phyloP scores from a whole-genome alignment of 139 green algal genomes.

The Diplosphaera chodatii region DNA sequence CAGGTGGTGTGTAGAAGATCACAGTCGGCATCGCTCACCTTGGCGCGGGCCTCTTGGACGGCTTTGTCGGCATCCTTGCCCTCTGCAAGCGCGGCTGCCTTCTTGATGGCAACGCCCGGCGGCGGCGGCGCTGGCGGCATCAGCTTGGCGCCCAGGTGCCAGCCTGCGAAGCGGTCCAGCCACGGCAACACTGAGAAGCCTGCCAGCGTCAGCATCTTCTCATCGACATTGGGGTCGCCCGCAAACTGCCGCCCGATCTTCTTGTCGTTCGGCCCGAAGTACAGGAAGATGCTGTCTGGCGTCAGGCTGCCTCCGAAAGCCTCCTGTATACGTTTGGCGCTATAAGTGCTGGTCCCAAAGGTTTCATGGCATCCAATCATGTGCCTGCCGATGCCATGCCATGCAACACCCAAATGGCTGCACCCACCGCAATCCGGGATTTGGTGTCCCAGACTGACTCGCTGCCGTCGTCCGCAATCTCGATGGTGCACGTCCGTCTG shows the following conservation, averaged over 20 bases:
- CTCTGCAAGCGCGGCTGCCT: slow-evolving; percentile 35
- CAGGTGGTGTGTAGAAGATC: no score
- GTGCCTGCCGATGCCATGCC: no score
- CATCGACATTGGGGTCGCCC: slow-evolving; percentile 34
- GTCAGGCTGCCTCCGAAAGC: slow-evolving; percentile 19
- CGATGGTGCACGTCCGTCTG: not conserved
- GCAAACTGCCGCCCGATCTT: slow-evolving; percentile 33
- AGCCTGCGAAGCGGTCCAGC: slow-evolving; percentile 38
- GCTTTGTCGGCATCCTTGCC: slow-evolving; percentile 43
- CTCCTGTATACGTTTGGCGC: not conserved
- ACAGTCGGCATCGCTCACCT: no score
- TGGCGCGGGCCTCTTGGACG: slow-evolving; percentile 33
- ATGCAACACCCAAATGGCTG: not conserved
- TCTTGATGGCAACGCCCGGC: slow-evolving; percentile 24
- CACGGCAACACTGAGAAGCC: slow-evolving; percentile 31
- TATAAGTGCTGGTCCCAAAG: not conserved
- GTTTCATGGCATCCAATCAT: no score
- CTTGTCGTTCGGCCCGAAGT: slow-evolving; percentile 33
- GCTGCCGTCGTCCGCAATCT: slow-evolving; percentile 3
- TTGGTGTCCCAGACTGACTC: slow-evolving; percentile 28
- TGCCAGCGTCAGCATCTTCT: slow-evolving; percentile 19
- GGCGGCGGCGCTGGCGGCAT: slow-evolving; percentile 26
- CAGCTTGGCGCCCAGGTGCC: slow-evolving; percentile 22
- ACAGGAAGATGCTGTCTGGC: slow-evolving; percentile 29
- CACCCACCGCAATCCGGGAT: slow-evolving; percentile 15